phyloP scores from a whole-genome alignment of 441 rosid species.

The Erysimum cheiri region DNA sequence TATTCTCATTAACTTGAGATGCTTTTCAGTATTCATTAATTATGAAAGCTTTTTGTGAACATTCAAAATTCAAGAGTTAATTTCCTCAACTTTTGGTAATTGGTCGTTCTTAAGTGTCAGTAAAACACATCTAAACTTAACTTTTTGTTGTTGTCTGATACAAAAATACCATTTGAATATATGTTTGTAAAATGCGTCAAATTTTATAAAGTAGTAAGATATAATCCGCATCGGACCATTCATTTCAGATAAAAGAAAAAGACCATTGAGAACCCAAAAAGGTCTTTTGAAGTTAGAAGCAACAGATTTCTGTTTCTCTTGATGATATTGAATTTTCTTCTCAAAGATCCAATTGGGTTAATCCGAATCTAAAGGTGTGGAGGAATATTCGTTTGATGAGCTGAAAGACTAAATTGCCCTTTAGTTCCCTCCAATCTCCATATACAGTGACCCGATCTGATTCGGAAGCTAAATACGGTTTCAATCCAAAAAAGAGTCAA shows the following conservation, averaged over 20 bases:
- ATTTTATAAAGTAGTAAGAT: too few relatives aligned
- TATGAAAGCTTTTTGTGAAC: background rate
- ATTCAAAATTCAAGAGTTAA: background rate
- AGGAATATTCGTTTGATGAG: conserved; percentile 14
- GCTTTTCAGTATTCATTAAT: background rate
- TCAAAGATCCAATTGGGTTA: background rate
- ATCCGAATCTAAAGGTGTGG: conserved; percentile 6
- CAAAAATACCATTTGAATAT: too few relatives aligned
- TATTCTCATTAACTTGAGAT: background rate
- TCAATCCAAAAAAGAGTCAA: background rate
- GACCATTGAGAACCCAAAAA: background rate
- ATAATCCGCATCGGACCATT: too few relatives aligned
- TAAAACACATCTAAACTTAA: too few relatives aligned
- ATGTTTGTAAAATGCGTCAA: too few relatives aligned
- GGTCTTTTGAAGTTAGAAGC: background rate
- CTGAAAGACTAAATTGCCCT: background rate
- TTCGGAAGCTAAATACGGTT: conserved; percentile 23
- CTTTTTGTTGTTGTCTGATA: too few relatives aligned
- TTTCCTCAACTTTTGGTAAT: too few relatives aligned
- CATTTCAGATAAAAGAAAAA: background rate
- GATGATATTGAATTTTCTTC: too few relatives aligned
- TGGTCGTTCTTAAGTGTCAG: too few relatives aligned
- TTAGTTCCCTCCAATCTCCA: background rate
- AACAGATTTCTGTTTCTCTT: background rate
- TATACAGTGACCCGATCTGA: conserved; percentile 6